Evolutionary conservation across 2,329 filamentous ascomycete species (phyloP).

Genomic region (Cladorrhinum sp.): DNA sequence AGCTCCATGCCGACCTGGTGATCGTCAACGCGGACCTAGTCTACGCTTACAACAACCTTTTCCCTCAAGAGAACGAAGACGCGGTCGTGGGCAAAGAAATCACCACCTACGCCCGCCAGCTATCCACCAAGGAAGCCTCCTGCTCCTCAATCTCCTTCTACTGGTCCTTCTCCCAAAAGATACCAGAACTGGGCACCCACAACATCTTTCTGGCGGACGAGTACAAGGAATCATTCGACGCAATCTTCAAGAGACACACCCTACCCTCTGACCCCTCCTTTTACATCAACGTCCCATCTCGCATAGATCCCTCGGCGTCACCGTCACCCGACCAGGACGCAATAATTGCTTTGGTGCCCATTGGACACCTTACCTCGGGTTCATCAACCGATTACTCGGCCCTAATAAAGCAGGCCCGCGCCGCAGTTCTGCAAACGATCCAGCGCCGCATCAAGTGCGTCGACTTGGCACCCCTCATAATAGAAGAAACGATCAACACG

Average conservation of each 20-base stretch:
- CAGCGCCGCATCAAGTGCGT: slow-evolving; percentile 56
- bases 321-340: slow-evolving; percentile 59
- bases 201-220: slow-evolving; percentile 76
- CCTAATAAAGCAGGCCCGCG: slow-evolving; percentile 58
- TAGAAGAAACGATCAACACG: slow-evolving; percentile 64
- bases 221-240: slow-evolving; percentile 71
- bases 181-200: slow-evolving; percentile 65
- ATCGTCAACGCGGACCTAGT: slow-evolving; percentile 72
- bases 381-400: slow-evolving; percentile 54
- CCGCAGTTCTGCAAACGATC: slow-evolving; percentile 60
- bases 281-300: slow-evolving; percentile 73
- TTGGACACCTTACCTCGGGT: slow-evolving; percentile 57
- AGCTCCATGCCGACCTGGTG: slow-evolving; percentile 62
- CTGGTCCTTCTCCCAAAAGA: slow-evolving; percentile 61
- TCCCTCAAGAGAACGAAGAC: slow-evolving; percentile 44
- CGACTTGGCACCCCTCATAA: slow-evolving; percentile 46
- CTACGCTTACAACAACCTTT: slow-evolving; percentile 69
- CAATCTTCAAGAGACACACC: slow-evolving; percentile 67
- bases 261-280: slow-evolving; percentile 69
- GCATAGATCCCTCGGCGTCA: slow-evolving; percentile 65
- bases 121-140: slow-evolving; percentile 53
- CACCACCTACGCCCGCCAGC: slow-evolving; percentile 35
- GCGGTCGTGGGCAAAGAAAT: slow-evolving; percentile 7
- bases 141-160: slow-evolving; percentile 77
- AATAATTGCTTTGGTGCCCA: slow-evolving; percentile 68